These are phyloP conservation scores for Cerrena zonata DNA, from an alignment of 1,284 basidiomycete genomes.

Conservation along the genomic window DNA sequence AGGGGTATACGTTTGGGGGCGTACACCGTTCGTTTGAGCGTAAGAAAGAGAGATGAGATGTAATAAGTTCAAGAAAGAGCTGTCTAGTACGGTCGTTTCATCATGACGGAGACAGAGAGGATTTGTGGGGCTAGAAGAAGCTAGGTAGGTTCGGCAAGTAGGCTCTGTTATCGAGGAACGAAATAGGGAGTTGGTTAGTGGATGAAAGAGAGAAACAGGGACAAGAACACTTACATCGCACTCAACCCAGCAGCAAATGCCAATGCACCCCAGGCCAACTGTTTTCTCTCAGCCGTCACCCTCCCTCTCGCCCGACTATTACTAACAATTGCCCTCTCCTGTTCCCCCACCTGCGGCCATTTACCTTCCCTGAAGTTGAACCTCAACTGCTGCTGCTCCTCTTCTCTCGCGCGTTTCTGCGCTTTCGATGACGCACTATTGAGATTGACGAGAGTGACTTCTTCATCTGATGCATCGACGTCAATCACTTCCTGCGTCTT, in stretches of 20 bases:
- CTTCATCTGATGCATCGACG: slow-evolving; percentile 24
- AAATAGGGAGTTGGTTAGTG: too few relatives aligned
- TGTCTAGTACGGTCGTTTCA: too few relatives aligned
- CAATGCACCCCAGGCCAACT: slow-evolving; percentile 68
- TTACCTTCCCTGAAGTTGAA: slow-evolving; percentile 56
- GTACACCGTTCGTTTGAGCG: too few relatives aligned
- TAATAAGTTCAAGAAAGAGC: too few relatives aligned
- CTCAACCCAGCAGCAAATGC: slow-evolving; percentile 69
- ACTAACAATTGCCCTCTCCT: slow-evolving; percentile 55
- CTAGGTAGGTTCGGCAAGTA: slow-evolving; percentile 11
- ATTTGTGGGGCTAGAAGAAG: slow-evolving; percentile 14
- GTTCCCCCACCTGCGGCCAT: slow-evolving; percentile 29
- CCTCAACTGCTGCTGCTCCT: slow-evolving; percentile 33
- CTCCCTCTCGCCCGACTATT: slow-evolving; percentile 52
- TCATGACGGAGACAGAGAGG: too few relatives aligned
- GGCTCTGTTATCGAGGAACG: too few relatives aligned
- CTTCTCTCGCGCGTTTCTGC: slow-evolving; percentile 49
- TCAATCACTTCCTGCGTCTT: slow-evolving; percentile 21
- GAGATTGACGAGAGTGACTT: slow-evolving; percentile 20
- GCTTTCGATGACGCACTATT: slow-evolving; percentile 7
- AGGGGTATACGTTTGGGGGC: too few relatives aligned
- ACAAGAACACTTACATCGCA: slow-evolving; percentile 50
- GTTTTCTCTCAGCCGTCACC: slow-evolving; percentile 54
- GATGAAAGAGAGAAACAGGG: slow-evolving; percentile 3
- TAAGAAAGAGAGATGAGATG: too few relatives aligned